phyloP scores from a whole-genome alignment of 768 basidiomycete species.

The Kwoniella dejecticola region DNA sequence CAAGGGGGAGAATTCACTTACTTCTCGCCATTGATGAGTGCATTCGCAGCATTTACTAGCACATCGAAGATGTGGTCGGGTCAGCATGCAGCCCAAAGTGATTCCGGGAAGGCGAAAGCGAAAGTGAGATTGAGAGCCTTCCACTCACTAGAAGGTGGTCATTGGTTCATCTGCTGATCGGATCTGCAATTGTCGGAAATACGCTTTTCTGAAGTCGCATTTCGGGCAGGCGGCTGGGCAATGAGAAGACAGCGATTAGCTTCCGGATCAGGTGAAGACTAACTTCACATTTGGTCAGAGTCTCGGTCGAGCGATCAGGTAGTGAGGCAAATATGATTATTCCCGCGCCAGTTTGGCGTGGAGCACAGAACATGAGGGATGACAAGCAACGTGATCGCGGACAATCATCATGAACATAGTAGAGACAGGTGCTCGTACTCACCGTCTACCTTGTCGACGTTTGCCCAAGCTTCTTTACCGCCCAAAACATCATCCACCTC shows the following conservation, averaged over 20 bases:
- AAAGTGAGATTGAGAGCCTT: background rate
- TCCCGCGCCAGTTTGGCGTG: too few relatives aligned
- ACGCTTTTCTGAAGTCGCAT: slow-evolving; percentile 82
- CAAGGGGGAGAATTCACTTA: too few relatives aligned
- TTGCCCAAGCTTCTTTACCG: slow-evolving; percentile 88
- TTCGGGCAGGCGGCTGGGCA: slow-evolving; percentile 64
- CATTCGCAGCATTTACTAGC: slow-evolving; percentile 53
- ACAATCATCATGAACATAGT: too few relatives aligned
- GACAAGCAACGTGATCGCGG: too few relatives aligned
- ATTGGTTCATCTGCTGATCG: slow-evolving; percentile 62
- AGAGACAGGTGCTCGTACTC: too few relatives aligned
- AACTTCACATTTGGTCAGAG: too few relatives aligned
- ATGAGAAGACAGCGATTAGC: slow-evolving; percentile 37
- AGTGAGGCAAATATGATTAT: too few relatives aligned
- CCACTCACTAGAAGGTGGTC: slow-evolving; percentile 57
- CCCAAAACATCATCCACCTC: slow-evolving; percentile 94
- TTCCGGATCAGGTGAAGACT: slow-evolving; percentile 50
- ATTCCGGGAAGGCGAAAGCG: too few relatives aligned
- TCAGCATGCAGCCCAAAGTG: too few relatives aligned
- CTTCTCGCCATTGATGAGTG: slow-evolving; percentile 54
- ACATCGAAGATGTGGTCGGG: background rate
- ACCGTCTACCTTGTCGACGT: slow-evolving; percentile 87
- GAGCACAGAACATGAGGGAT: too few relatives aligned
- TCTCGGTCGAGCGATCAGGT: too few relatives aligned
- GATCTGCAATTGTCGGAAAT: slow-evolving; percentile 95